A percentile compares a stretch with the other conserved stretches of the same genome.
Conservation (phyloP, 139 green algal genomes). For the Chlamydomonas asymmetrica region DNA sequence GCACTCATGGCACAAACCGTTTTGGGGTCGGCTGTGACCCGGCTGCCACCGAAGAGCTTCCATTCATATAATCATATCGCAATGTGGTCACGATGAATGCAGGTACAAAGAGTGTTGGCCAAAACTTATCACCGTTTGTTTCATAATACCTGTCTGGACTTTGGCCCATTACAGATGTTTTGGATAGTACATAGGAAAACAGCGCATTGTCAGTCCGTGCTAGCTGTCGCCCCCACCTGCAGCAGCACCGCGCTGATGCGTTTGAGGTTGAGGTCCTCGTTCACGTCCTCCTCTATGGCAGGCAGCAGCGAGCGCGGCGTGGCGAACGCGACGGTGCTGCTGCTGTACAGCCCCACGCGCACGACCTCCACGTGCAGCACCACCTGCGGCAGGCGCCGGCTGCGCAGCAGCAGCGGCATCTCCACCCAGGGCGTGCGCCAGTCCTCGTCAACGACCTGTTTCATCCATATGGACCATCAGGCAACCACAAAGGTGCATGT, state of each 20-base stretch:
- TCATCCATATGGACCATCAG: background rate
- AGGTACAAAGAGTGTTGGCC: too few species aligned
- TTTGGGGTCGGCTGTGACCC: too few species aligned
- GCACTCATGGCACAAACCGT: too few species aligned
- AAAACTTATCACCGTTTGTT: too few species aligned
- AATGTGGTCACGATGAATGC: too few species aligned
- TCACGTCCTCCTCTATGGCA: background rate
- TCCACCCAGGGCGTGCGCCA: conserved; percentile 38
- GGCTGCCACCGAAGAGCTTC: too few species aligned
- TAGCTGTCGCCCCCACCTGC: conserved; percentile 3
- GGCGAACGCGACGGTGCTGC: background rate
- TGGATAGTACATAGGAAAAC: background rate
- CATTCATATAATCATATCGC: too few species aligned
- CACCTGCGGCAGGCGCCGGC: conserved; percentile 52
- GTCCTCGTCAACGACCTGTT: conserved; percentile 2
- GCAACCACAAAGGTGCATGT: background rate
- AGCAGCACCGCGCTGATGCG: conserved; percentile 31
- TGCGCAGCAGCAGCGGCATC: conserved; percentile 43
- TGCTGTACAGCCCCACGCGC: conserved; percentile 43
- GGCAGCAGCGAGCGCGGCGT: conserved; percentile 27
- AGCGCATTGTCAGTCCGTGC: background rate
- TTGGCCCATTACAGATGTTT: too few species aligned
- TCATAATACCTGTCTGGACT: too few species aligned
- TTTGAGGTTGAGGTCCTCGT: conserved; percentile 39
- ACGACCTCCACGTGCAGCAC: conserved; percentile 38